phyloP scores from a whole-genome alignment of 1,139 yeast genomes.

The Candida albicans region DNA sequence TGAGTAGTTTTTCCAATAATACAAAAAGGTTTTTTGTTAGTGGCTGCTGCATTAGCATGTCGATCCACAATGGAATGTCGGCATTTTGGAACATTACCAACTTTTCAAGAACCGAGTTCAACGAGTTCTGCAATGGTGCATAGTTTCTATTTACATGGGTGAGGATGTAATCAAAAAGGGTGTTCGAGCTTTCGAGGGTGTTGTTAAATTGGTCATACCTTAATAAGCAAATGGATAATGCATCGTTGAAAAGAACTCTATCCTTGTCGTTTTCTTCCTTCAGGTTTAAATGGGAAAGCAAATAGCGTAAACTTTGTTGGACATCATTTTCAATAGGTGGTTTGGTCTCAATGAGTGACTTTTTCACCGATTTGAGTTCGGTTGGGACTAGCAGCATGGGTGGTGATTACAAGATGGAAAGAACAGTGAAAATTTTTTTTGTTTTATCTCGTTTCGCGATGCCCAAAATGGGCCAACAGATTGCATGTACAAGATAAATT shows the following conservation, averaged over 20 bases:
- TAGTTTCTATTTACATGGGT: conserved; percentile 74
- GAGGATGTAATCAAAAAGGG: conserved; percentile 51
- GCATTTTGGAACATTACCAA: conserved; percentile 27
- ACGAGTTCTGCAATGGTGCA: conserved; percentile 67
- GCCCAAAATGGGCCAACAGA: too few relatives aligned
- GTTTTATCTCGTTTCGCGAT: too few relatives aligned
- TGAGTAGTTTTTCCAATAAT: conserved; percentile 48
- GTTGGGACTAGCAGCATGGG: background rate
- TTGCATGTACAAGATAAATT: too few relatives aligned
- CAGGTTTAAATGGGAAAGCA: conserved; percentile 6
- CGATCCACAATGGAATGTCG: conserved; percentile 10
- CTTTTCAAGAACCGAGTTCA: conserved; percentile 58
- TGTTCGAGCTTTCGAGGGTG: conserved; percentile 3
- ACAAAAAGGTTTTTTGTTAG: conserved; percentile 9
- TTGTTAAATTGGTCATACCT: conserved; percentile 31
- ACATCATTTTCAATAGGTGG: conserved; percentile 9
- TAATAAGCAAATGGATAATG: conserved; percentile 63
- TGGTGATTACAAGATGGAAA: too few relatives aligned
- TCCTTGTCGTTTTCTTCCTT: conserved; percentile 8
- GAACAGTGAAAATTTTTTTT: too few relatives aligned
- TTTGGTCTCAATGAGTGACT: conserved; percentile 10
- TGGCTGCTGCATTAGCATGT: conserved; percentile 11
- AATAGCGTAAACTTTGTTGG: background rate
- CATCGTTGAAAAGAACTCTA: conserved; percentile 49
- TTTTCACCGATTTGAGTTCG: conserved; percentile 7